A percentile compares a stretch with the other conserved stretches of the same genome.
phyloP scores from a whole-genome alignment of 257 asterid species.

The Paulownia fortunei region DNA sequence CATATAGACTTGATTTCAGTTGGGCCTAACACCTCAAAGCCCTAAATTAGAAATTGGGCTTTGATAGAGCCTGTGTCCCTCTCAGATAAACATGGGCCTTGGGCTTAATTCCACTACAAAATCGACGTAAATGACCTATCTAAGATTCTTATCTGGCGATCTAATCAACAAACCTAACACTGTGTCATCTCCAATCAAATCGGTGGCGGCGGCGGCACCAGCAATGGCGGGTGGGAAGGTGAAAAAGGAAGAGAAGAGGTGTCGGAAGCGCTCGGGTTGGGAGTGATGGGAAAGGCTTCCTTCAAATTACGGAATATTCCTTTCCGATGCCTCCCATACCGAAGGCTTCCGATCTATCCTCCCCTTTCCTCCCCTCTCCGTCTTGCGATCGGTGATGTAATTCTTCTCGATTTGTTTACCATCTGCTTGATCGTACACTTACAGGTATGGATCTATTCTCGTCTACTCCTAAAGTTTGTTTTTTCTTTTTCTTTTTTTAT shows the following conservation, averaged over 20 bases:
- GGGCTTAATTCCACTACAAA: background rate
- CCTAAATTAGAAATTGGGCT: background rate
- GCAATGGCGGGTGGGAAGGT: background rate
- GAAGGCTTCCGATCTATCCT: conserved; percentile 25
- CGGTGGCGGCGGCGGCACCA: background rate
- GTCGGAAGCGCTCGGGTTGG: conserved; percentile 28
- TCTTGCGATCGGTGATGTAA: background rate
- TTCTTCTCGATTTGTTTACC: background rate
- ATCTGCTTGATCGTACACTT: background rate
- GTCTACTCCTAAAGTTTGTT: background rate
- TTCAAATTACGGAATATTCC: background rate
- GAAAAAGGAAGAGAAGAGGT: conserved; percentile 9
- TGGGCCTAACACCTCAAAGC: background rate
- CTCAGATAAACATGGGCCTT: background rate
- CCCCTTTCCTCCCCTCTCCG: conserved; percentile 8
- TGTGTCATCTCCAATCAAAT: background rate
- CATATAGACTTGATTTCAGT: background rate
- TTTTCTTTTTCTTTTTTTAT: background rate
- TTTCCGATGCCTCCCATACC: conserved; percentile 36
- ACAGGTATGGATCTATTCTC: background rate
- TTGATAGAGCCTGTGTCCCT: background rate
- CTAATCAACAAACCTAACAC: background rate
- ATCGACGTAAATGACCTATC: background rate
- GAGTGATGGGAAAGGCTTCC: conserved; percentile 24
- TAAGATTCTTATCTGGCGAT: background rate